Evolutionary conservation across 2,329 filamentous ascomycete genomes (phyloP).

Genomic region (Arthrinium phaeospermum): DNA sequence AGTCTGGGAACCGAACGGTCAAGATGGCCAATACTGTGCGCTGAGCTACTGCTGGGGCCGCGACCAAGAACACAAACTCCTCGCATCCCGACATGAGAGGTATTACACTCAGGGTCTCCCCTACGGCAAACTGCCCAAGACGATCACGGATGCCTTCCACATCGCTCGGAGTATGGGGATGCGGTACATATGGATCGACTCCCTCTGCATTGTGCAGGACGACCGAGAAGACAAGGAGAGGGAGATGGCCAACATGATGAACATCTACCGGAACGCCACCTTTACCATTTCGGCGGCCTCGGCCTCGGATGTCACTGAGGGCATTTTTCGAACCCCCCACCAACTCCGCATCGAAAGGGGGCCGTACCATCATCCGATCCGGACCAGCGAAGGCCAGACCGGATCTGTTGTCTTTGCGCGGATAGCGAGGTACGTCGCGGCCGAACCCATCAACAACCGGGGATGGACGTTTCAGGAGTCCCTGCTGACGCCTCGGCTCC

Average conservation of each 20-base stretch:
- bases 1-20: neutral
- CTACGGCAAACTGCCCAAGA: neutral
- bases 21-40: neutral
- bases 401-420: neutral
- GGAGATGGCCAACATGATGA: neutral
- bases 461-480: neutral
- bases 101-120: neutral
- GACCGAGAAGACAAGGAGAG: neutral
- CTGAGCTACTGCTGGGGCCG: neutral
- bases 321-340: neutral
- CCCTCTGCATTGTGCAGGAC: neutral
- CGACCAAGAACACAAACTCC: neutral
- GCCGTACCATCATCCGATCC: neutral
- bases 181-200: neutral
- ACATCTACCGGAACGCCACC: neutral
- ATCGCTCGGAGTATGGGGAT: neutral
- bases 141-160: neutral
- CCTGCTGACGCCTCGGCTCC: neutral
- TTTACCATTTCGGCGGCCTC: neutral
- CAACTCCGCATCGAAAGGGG: neutral
- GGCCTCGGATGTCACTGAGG: neutral
- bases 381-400: neutral
- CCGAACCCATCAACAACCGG: neutral
- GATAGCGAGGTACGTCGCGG: neutral
- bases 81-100: neutral